Base-by-base conservation (phyloP, 768 basidiomycete species). In the Rhizopogon salebrosus region DNA sequence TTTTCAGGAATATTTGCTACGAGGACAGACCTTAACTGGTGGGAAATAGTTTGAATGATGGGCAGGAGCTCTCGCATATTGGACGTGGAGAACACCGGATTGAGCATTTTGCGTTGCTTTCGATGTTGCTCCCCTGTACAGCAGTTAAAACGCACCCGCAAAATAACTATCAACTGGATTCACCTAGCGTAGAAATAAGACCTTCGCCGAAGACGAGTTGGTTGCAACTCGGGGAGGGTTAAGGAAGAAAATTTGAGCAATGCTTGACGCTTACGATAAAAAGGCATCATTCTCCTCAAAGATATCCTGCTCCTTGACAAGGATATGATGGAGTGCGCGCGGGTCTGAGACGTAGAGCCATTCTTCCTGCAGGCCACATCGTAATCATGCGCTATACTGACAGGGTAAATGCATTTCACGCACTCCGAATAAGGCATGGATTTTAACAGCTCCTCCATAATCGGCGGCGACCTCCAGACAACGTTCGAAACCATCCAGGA, bases 401-500 rank as follows among this genome's bases (percentile, higher is more conserved):
- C 20, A 45, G 27, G 7, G 20, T 23, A 11, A n/a, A 22, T 23
- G 31, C 13, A 45, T 24, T 13, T 11, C 31, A 34, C 31, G 13
- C 10, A 34, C 31, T 34, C 31, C 31, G 31, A 34, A 13, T 4
- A 34, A 3, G 10, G 10, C 31, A 34, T 73, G 57, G 4, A 79
- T 66, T 59, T 71, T 77, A 23, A 72, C 74, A 54, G 78, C 67
- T 3, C 72, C 72, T 2, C 75, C 75, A 54, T 72, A 81, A 0
- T 53, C 49, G 4, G 60, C 36, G 7, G 45, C 46, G 13, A 34
- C 31, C 13, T 34, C 11, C 5, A 34, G 31, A 4, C 11, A 34
- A 13, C 31, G 31, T 34, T 34, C 31, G 31, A 34, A 34, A 13
- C 31, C 31, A 34, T 34, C 13, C 31, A 13, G 11, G 31, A 13